These are phyloP conservation scores for Pluteus cervinus DNA, from an alignment of 768 basidiomycete genomes.

Conservation along the genomic window DNA sequence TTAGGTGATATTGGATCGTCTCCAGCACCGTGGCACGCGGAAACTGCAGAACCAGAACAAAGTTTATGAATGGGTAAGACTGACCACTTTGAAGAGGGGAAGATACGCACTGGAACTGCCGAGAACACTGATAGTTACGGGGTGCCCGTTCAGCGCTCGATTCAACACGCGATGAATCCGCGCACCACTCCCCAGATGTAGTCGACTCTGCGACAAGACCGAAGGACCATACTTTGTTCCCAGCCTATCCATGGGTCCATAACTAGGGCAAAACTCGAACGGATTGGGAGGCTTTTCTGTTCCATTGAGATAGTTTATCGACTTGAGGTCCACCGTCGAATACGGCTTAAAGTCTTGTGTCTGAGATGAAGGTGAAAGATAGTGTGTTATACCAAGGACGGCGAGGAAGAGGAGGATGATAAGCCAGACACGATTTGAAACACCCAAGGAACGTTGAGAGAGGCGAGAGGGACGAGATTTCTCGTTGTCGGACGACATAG, in stretches of 20 bases:
- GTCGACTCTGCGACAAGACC: conserved; percentile 63
- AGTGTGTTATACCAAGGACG: conserved; percentile 52
- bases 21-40: conserved; percentile 90
- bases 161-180: conserved; percentile 78
- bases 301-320: conserved; percentile 81
- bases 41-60: conserved; percentile 45
- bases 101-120: conserved; percentile 72
- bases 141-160: conserved; percentile 77
- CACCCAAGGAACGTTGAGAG: conserved; percentile 51
- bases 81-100: no score
- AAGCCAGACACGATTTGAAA: conserved; percentile 67
- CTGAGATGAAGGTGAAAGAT: conserved; percentile 34
- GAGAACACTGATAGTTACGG: conserved; percentile 84
- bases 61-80: conserved; percentile 6
- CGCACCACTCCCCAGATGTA: conserved; percentile 77
- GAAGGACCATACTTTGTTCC: conserved; percentile 74
- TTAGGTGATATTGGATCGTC: conserved; percentile 78
- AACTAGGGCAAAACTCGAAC: conserved; percentile 88
- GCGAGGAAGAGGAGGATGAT: conserved; percentile 48
- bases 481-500: conserved; percentile 44
- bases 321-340: conserved; percentile 43
- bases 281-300: conserved; percentile 56
- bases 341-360: conserved; percentile 19
- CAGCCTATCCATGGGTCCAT: conserved; percentile 77
- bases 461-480: conserved; percentile 43